Conservation (phyloP, 495 filamentous ascomycete genomes). For the Aspergillus kassunensis region DNA sequence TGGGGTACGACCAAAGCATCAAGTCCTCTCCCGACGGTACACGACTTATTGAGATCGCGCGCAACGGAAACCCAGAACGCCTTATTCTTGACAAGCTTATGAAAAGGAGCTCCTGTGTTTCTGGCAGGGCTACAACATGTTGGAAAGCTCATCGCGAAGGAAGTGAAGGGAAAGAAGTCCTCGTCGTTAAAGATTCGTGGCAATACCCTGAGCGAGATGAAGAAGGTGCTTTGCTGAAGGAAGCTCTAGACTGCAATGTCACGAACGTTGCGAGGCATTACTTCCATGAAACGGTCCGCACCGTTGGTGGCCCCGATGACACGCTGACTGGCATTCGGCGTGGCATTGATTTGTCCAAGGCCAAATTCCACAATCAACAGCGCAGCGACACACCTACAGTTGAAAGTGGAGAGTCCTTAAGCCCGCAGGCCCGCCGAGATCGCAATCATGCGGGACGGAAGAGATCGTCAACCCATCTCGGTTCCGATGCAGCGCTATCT, state of each 20-base stretch:
- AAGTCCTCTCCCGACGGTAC: constrained; percentile 27
- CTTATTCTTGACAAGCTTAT: constrained; percentile 41
- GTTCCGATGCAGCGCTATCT: too few relatives aligned
- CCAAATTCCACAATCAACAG: too few relatives aligned
- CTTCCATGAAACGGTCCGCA: constrained; percentile 27
- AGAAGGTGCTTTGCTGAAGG: constrained; percentile 31
- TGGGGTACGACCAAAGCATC: constrained; percentile 41
- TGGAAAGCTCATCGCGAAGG: constrained; percentile 42
- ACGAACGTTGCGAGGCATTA: constrained; percentile 34
- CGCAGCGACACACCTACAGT: too few relatives aligned
- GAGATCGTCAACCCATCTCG: too few relatives aligned
- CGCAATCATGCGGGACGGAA: too few relatives aligned
- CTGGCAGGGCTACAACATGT: constrained; percentile 43
- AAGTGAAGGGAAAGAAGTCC: constrained; percentile 23
- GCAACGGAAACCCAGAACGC: constrained; percentile 31
- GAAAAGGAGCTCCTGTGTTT: constrained; percentile 29
- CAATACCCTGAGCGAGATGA: constrained; percentile 44
- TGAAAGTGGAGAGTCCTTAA: too few relatives aligned
- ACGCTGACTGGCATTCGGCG: neutral
- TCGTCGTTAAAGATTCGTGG: constrained; percentile 50
- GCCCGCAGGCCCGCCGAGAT: too few relatives aligned
- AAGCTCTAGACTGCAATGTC: constrained; percentile 21
- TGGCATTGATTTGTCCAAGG: too few relatives aligned
- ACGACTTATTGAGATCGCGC: constrained; percentile 33
- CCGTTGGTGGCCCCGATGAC: constrained; percentile 24